Percentiles rank a stretch among this genome's conserved stretches.
Conservation (phyloP, 805 yeast species). For the Ogataea pini region DNA sequence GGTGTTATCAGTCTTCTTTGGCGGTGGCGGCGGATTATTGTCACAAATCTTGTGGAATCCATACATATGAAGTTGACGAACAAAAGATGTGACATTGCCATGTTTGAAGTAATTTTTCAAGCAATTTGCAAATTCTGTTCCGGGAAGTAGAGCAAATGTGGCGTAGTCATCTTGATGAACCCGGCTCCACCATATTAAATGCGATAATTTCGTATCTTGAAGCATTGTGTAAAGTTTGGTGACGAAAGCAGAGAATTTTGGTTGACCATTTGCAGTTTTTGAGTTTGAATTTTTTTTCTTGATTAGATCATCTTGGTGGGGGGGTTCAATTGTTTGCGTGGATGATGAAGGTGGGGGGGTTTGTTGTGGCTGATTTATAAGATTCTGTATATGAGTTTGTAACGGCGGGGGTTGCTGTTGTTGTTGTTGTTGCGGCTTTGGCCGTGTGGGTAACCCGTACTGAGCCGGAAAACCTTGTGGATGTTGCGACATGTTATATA, state of each 20-base stretch:
- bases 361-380: conserved; percentile 5
- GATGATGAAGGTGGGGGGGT: conserved; percentile 8
- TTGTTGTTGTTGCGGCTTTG: conserved; percentile 10
- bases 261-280: conserved; percentile 9
- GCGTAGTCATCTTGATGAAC: conserved; percentile 42
- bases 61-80: conserved; percentile 93
- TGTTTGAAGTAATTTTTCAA: conserved; percentile 84
- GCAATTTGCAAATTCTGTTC: conserved; percentile 59
- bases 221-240: conserved; percentile 65
- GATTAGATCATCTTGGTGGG: background rate
- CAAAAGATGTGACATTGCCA: conserved; percentile 91
- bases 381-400: background rate
- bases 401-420: background rate
- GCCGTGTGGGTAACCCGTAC: conserved; percentile 13
- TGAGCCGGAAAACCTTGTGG: conserved; percentile 8
- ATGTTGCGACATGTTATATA: conserved; percentile 10
- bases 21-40: conserved; percentile 30
- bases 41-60: conserved; percentile 84
- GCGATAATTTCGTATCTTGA: conserved; percentile 51
- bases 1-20: background rate
- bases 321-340: too few relatives aligned
- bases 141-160: conserved; percentile 66
- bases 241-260: conserved; percentile 61
- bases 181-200: conserved; percentile 66
- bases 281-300: background rate